Evolutionary conservation across 1,284 basidiomycete genomes (phyloP), one percentile per base, ranked within the genome.

Genomic region (Fistulina hepatica): DNA sequence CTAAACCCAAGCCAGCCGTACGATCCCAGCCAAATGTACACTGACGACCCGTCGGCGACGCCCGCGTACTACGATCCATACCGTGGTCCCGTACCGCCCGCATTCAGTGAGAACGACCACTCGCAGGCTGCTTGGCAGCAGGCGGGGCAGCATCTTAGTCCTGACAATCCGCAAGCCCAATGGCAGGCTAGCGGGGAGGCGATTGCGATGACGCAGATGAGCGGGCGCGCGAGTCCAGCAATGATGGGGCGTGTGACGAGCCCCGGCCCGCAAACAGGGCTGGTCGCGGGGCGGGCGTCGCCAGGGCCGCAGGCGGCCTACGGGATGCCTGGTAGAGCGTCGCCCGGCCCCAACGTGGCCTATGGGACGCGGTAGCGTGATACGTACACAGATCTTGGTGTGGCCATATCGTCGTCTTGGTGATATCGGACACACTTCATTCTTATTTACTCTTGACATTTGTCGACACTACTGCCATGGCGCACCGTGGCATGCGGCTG

Each of bases 131-230:
- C n/a, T n/a, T n/a, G n/a, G n/a, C n/a, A n/a, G n/a, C n/a, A n/a
- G n/a, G n/a, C n/a, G n/a, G 38, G 43, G 26, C 45, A 40, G 21
- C n/a, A n/a, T n/a, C n/a, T n/a, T n/a, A n/a, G n/a, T n/a, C n/a
- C n/a, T n/a, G n/a, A n/a, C n/a, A n/a, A n/a, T n/a, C n/a, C n/a
- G n/a, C n/a, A n/a, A n/a, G n/a, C n/a, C n/a, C 28, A 57, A 4
- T 57, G 60, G 27, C 50, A 45, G 34, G 49, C 37, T 42, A 55
- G 52, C n/a, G 52, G 57, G 24, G 81, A 84, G 53, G 67, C 72
- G 12, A 80, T 81, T 37, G 77, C 81, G 12, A 85, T 86, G 82
- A 83, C 73, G 1, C 81, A 84, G 48, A 71, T 84, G 61, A 48
- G 44, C 13, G 60, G 61, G 16, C 53, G 63, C 24, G 55, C 63